These are phyloP conservation scores for Vararia minispora DNA, from an alignment of 768 basidiomycete genomes.

Conservation along the genomic window DNA sequence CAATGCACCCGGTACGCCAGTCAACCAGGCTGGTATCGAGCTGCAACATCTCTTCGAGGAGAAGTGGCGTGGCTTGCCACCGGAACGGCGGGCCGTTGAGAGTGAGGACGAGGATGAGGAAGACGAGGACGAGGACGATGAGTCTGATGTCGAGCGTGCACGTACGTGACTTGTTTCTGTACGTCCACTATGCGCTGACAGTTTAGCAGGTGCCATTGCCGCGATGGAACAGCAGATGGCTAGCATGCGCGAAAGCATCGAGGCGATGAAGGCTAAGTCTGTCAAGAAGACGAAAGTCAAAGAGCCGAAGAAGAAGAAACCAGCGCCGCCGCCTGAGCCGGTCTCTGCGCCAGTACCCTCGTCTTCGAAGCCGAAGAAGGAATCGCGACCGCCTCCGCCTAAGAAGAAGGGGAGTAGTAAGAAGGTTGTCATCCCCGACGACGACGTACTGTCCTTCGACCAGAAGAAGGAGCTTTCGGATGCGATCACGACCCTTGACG, in stretches of 20 bases:
- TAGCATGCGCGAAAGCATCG: slow-evolving; percentile 60
- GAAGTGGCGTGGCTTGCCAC: slow-evolving; percentile 77
- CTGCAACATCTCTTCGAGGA: slow-evolving; percentile 86
- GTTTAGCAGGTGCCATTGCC: slow-evolving; percentile 50
- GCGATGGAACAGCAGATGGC: slow-evolving; percentile 77
- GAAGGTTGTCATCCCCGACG: slow-evolving; percentile 53
- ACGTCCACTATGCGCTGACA: slow-evolving; percentile 15
- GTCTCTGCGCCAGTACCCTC: slow-evolving; percentile 53
- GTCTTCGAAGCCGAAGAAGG: slow-evolving; percentile 47
- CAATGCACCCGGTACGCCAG: slow-evolving; percentile 81
- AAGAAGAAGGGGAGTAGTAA: slow-evolving; percentile 53
- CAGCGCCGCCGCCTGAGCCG: slow-evolving; percentile 30
- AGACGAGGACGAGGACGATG: slow-evolving; percentile 50
- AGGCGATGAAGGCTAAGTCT: slow-evolving; percentile 37
- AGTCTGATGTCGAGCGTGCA: slow-evolving; percentile 54
- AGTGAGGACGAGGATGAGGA: slow-evolving; percentile 57
- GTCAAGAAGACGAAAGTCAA: slow-evolving; percentile 52
- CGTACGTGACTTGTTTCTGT: slow-evolving; percentile 34
- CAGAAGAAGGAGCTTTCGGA: slow-evolving; percentile 99
- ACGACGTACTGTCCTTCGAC: slow-evolving; percentile 82
- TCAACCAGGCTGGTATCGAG: slow-evolving; percentile 77
- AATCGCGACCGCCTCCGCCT: slow-evolving; percentile 28
- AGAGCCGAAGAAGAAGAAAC: slow-evolving; percentile 58
- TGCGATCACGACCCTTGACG: slow-evolving; percentile 81
- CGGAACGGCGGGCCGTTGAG: slow-evolving; percentile 30